phyloP scores from a whole-genome alignment of 805 yeast species.

The Candida railenensis region DNA sequence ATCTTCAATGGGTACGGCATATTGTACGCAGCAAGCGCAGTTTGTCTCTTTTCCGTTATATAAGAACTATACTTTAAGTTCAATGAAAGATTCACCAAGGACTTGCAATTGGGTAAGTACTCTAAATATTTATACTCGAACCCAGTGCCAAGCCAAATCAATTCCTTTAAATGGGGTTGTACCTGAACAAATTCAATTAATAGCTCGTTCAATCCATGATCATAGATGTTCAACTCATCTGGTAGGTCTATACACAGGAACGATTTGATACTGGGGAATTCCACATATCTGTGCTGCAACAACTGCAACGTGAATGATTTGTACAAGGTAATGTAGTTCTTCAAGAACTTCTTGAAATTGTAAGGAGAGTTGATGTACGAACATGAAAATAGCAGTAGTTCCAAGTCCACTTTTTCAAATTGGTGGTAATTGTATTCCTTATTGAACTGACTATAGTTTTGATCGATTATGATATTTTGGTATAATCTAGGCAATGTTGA shows the following conservation, averaged over 20 bases:
- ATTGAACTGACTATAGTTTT: slow-evolving; percentile 33
- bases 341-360: slow-evolving; percentile 37
- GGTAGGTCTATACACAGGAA: slow-evolving; percentile 40
- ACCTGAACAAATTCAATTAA: slow-evolving; percentile 25
- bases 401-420: slow-evolving; percentile 4
- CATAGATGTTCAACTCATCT: slow-evolving; percentile 39
- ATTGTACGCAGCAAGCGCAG: neutral
- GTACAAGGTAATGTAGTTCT: slow-evolving; percentile 9
- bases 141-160: slow-evolving; percentile 31
- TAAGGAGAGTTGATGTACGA: slow-evolving; percentile 38
- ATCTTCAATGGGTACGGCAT: slow-evolving; percentile 3
- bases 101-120: slow-evolving; percentile 27
- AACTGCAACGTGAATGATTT: slow-evolving; percentile 1
- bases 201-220: slow-evolving; percentile 23
- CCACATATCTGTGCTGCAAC: neutral
- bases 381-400: slow-evolving; percentile 10
- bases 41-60: neutral
- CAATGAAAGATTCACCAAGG: slow-evolving; percentile 24
- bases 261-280: slow-evolving; percentile 15
- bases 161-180: slow-evolving; percentile 24
- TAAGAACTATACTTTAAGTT: slow-evolving; percentile 28
- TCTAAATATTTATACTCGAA: slow-evolving; percentile 26
- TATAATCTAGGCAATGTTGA: slow-evolving; percentile 35
- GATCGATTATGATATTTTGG: slow-evolving; percentile 38
- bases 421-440: slow-evolving; percentile 18